phyloP scores from a whole-genome alignment of 164 flowering plant species.

The Vitis rotundifolia region DNA sequence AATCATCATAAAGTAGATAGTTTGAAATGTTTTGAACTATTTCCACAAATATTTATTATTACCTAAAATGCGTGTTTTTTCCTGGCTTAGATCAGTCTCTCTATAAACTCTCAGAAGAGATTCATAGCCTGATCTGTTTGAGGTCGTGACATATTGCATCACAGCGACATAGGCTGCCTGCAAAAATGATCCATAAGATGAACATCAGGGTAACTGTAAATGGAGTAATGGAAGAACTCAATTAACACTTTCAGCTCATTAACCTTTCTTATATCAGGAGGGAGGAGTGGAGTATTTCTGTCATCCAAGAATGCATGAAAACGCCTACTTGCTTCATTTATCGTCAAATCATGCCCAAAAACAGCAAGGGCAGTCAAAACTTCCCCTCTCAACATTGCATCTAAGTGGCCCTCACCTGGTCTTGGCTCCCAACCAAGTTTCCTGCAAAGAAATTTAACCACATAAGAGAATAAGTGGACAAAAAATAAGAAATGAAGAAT shows the following conservation, averaged over 20 bases:
- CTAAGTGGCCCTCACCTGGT: conserved; percentile 82
- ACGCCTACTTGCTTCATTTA: conserved; percentile 70
- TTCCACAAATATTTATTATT: background rate
- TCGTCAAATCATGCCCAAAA: conserved; percentile 72
- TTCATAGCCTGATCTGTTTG: conserved; percentile 76
- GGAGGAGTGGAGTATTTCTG: conserved; percentile 74
- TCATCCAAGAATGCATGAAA: conserved; percentile 74
- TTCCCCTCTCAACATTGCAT: conserved; percentile 96
- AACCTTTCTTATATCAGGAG: conserved; percentile 91
- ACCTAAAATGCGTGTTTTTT: conserved; percentile 84
- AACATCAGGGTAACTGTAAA: background rate
- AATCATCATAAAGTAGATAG: background rate
- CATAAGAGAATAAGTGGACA: too few relatives aligned
- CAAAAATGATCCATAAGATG: conserved; percentile 15
- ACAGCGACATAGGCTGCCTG: conserved; percentile 92
- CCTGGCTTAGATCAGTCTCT: conserved; percentile 91
- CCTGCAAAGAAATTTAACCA: conserved; percentile 35
- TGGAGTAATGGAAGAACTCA: background rate
- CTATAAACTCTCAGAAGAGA: conserved; percentile 80
- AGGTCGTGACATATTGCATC: conserved; percentile 61
- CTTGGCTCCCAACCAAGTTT: conserved; percentile 92
- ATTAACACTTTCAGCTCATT: background rate
- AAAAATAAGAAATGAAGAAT: background rate
- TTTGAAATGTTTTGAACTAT: background rate
- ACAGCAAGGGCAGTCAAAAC: conserved; percentile 74